Percentiles rank a stretch among this genome's conserved stretches.
Evolutionary conservation across 108 stramenopile species (phyloP).

Genomic region (Aurantiochytrium sp.): DNA sequence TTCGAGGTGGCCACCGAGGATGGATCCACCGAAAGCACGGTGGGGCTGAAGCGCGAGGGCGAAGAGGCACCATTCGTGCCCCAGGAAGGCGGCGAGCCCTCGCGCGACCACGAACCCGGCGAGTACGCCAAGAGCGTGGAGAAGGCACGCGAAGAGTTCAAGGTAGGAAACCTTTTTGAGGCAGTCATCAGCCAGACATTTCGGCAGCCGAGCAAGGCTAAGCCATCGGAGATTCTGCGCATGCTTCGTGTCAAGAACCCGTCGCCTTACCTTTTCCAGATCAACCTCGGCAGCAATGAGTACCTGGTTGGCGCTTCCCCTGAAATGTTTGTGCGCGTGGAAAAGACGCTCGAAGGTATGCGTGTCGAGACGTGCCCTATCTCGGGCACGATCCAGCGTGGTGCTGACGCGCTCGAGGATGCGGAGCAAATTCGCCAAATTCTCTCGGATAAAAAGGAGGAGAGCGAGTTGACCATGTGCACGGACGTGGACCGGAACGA

Average conservation of each 20-base stretch:
- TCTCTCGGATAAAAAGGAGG: constrained; percentile 90
- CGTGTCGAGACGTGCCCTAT: constrained; percentile 96
- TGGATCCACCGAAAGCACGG: constrained; percentile 52
- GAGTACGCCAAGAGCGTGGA: constrained; percentile 79
- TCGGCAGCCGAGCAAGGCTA: constrained; percentile 35
- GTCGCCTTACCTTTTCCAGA: constrained; percentile 91
- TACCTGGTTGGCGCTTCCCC: constrained; percentile 93
- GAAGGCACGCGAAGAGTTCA: constrained; percentile 79
- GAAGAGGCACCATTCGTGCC: constrained; percentile 19
- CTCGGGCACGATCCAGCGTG: constrained; percentile 94
- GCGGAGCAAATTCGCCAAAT: constrained; percentile 76
- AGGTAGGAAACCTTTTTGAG: constrained; percentile 90
- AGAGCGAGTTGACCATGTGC: constrained; percentile 93
- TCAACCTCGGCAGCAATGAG: constrained; percentile 85
- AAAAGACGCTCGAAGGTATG: constrained; percentile 68
- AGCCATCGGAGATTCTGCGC: constrained; percentile 73
- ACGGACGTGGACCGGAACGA: constrained; percentile 97
- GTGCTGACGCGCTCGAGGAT: constrained; percentile 93
- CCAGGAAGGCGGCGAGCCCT: not conserved
- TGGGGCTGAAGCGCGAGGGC: constrained; percentile 66
- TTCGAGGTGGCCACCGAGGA: constrained; percentile 57
- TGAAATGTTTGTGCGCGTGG: constrained; percentile 96
- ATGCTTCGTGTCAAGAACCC: constrained; percentile 78
- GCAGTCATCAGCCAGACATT: constrained; percentile 90
- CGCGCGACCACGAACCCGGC: not conserved